Percentiles rank a stretch among this genome's conserved stretches.
Conservation (phyloP, 2,329 filamentous ascomycete species). For the Exophiala aquamarina region DNA sequence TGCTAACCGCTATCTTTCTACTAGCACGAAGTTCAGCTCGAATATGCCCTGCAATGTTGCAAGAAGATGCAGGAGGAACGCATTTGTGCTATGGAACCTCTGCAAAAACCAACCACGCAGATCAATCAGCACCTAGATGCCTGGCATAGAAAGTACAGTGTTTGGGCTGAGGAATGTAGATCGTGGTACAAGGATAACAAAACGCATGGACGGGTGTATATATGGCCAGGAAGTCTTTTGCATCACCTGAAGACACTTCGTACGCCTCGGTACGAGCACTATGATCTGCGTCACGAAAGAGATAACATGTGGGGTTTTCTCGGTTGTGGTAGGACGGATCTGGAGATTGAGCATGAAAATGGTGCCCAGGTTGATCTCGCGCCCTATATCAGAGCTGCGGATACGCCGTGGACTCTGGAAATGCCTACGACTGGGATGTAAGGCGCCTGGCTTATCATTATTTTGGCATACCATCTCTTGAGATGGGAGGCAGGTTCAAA, state of each 20-base stretch:
- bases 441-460: no score
- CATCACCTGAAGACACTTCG: conserved; percentile 33
- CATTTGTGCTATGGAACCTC: conserved; percentile 31
- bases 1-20: neutral
- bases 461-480: no score
- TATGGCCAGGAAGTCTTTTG: conserved; percentile 17
- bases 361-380: conserved; percentile 14
- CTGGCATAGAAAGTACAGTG: conserved; percentile 24
- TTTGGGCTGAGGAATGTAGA: conserved; percentile 30
- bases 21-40: conserved; percentile 18
- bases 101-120: conserved; percentile 14
- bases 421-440: conserved; percentile 10
- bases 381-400: conserved; percentile 16
- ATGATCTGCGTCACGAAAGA: no score
- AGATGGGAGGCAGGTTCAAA: neutral
- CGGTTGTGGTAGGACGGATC: conserved; percentile 47
- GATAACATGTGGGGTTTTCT: conserved; percentile 41
- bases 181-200: conserved; percentile 31
- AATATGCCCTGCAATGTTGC: conserved; percentile 32
- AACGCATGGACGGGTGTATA: conserved; percentile 15
- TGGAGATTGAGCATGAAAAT: conserved; percentile 12
- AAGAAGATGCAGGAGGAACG: conserved; percentile 33
- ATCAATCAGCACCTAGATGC: conserved; percentile 28
- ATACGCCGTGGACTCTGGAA: conserved; percentile 13
- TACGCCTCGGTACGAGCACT: conserved; percentile 36